Conservation (phyloP, 192 early-diverging fungal genomes). For the Mortierella alpina region DNA sequence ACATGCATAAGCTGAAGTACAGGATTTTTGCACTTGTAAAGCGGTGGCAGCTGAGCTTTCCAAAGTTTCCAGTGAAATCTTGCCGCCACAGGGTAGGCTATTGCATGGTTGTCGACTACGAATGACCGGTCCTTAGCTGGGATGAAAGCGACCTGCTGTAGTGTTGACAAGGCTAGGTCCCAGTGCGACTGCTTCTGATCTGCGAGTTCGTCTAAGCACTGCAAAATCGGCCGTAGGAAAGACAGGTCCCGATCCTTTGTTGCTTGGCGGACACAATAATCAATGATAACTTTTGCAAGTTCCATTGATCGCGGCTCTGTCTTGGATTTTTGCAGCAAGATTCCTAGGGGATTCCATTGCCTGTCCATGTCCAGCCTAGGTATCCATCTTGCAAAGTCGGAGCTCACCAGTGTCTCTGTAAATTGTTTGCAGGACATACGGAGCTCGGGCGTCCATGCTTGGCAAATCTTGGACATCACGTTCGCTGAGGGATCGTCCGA, state of each 20-base stretch:
- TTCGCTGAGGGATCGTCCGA: background rate
- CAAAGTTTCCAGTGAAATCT: background rate
- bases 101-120: slow-evolving; percentile 7
- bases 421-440: background rate
- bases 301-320: background rate
- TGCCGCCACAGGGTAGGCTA: background rate
- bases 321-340: slow-evolving; percentile 1
- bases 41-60: background rate
- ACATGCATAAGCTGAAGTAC: background rate
- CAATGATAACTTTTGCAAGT: background rate
- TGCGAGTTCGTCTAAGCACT: background rate
- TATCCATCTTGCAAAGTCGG: background rate
- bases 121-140: background rate
- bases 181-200: background rate
- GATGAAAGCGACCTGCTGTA: slow-evolving; percentile 3
- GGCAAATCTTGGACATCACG: background rate
- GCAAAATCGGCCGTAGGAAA: background rate
- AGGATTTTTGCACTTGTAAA: slow-evolving; percentile 1
- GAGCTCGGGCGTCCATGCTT: background rate
- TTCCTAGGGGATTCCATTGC: background rate
- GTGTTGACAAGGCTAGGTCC: background rate
- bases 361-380: background rate
- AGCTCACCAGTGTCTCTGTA: background rate
- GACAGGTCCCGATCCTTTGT: background rate
- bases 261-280: background rate